A percentile compares a stretch with the other conserved stretches of the same genome.
phyloP scores from a whole-genome alignment of 768 basidiomycete species.

The Grammothele lineata region DNA sequence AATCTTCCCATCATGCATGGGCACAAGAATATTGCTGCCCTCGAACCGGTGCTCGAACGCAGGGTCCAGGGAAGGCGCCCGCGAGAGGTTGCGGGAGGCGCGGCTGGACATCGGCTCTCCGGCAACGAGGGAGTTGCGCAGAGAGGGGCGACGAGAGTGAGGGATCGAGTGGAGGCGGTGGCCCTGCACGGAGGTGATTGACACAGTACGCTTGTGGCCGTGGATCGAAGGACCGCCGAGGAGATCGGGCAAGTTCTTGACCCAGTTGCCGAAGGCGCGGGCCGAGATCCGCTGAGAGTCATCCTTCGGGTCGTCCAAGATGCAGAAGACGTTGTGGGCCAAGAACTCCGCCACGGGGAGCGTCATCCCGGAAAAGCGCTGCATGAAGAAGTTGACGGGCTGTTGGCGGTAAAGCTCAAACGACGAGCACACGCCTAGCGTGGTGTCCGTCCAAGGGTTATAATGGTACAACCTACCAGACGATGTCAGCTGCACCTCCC shows the following conservation, averaged over 20 bases:
- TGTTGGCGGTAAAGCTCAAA: slow-evolving; percentile 78
- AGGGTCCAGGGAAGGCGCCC: slow-evolving; percentile 56
- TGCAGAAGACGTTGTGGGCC: slow-evolving; percentile 77
- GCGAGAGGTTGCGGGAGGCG: slow-evolving; percentile 53
- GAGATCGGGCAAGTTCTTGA: slow-evolving; percentile 72
- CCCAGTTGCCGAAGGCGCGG: slow-evolving; percentile 82
- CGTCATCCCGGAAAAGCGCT: slow-evolving; percentile 89
- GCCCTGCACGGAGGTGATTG: slow-evolving; percentile 58
- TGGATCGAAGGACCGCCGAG: slow-evolving; percentile 40
- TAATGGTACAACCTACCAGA: slow-evolving; percentile 83
- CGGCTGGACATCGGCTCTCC: slow-evolving; percentile 35
- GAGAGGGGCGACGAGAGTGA: slow-evolving; percentile 66
- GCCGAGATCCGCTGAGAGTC: slow-evolving; percentile 66
- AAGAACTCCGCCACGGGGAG: slow-evolving; percentile 83
- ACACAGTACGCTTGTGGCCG: slow-evolving; percentile 53
- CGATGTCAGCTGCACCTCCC: slow-evolving; percentile 1
- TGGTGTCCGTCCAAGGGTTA: slow-evolving; percentile 97
- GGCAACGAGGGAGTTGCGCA: slow-evolving; percentile 55
- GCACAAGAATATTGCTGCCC: slow-evolving; percentile 11
- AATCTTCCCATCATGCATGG: slow-evolving; percentile 26
- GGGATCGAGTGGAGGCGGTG: slow-evolving; percentile 61
- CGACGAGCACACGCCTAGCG: slow-evolving; percentile 71
- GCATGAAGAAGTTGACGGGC: slow-evolving; percentile 83
- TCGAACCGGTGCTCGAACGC: slow-evolving; percentile 19
- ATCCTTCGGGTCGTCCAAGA: slow-evolving; percentile 63